Evolutionary conservation across 2,329 filamentous ascomycete genomes (phyloP).

Genomic region (Trichoderma sp.): DNA sequence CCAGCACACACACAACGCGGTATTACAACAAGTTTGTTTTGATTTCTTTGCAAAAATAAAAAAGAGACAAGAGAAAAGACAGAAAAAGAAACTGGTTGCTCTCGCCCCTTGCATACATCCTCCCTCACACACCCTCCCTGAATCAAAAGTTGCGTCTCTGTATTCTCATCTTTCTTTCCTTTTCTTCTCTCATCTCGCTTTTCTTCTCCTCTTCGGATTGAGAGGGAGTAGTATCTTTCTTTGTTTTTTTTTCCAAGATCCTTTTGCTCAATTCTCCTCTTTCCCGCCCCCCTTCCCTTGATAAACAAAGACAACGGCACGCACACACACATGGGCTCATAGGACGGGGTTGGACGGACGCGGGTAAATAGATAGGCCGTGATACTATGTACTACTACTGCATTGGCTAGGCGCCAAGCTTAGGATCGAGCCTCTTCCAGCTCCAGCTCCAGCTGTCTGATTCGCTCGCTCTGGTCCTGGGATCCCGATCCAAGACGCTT

Average conservation of each 20-base stretch:
- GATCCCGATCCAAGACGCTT: constrained; percentile 62
- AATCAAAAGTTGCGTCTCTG: background rate
- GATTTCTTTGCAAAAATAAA: background rate
- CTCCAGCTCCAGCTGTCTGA: constrained; percentile 67
- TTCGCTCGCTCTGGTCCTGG: constrained; percentile 67
- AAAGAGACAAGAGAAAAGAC: background rate
- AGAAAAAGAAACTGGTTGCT: background rate
- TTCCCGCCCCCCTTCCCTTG: background rate
- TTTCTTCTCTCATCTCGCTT: background rate
- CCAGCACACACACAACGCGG: constrained; percentile 10
- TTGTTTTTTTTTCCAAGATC: constrained; percentile 21
- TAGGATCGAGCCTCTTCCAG: constrained; percentile 64
- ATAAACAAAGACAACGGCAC: background rate
- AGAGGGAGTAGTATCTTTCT: background rate
- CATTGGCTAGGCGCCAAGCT: background rate
- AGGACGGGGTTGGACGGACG: background rate
- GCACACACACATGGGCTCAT: background rate
- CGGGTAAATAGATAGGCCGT: background rate
- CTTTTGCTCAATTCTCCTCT: background rate
- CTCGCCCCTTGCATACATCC: background rate
- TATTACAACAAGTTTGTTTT: constrained; percentile 10
- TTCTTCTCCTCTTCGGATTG: background rate
- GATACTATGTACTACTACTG: background rate
- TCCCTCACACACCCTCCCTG: background rate
- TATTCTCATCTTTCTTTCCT: background rate